Evolutionary conservation across 2,329 filamentous ascomycete genomes (phyloP).

Genomic region (Macrophomina pseudophaseolina): DNA sequence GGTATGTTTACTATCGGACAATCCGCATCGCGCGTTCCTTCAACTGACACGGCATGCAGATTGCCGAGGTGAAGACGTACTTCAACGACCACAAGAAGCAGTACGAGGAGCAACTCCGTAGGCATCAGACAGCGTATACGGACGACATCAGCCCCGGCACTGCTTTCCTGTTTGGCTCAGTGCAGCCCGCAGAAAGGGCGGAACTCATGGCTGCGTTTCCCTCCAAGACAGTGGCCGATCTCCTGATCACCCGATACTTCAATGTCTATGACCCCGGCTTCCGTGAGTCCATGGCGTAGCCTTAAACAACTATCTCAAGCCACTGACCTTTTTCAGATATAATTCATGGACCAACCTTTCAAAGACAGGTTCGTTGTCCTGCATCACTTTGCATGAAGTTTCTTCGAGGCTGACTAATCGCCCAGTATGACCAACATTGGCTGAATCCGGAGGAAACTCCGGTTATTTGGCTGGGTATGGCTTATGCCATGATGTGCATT

Average conservation of each 20-base stretch:
- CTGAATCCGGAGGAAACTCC: conserved; percentile 72
- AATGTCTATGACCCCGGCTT: conserved; percentile 74
- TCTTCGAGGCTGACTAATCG: neutral
- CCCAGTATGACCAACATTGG: conserved; percentile 70
- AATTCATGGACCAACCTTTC: conserved; percentile 76
- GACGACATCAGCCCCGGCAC: conserved; percentile 66
- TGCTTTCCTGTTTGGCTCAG: conserved; percentile 77
- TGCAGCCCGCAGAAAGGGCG: conserved; percentile 69
- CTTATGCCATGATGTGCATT: conserved; percentile 77
- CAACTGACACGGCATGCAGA: conserved; percentile 52
- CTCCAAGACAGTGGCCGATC: conserved; percentile 79
- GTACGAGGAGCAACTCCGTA: conserved; percentile 78
- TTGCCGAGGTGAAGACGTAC: conserved; percentile 92
- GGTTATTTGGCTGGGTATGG: conserved; percentile 77
- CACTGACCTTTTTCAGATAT: conserved; percentile 35
- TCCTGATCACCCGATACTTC: conserved; percentile 87
- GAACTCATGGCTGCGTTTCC: conserved; percentile 84
- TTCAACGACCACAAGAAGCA: conserved; percentile 87
- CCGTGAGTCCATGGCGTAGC: conserved; percentile 36
- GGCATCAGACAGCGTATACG: conserved; percentile 70
- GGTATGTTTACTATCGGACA: conserved; percentile 41
- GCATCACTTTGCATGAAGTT: too few species aligned
- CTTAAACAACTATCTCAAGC: too few species aligned
- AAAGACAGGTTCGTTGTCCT: conserved; percentile 46
- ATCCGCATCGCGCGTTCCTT: neutral